Base-by-base conservation (phyloP, 768 basidiomycete genomes). In the Calocybe gangraenosa region DNA sequence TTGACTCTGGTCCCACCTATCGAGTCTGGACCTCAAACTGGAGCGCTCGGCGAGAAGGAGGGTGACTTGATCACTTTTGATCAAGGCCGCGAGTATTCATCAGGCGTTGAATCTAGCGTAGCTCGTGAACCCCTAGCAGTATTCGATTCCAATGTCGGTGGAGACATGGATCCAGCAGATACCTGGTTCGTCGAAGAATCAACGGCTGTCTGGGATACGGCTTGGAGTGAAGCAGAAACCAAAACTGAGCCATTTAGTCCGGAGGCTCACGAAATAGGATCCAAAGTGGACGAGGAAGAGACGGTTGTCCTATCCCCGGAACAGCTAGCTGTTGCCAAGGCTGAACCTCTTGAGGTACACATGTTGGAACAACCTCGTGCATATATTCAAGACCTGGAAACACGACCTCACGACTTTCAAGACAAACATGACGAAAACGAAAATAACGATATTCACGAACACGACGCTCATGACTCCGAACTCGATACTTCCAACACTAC, bases 161-260 rank as follows among this genome's bases (percentile, higher is more conserved):
- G 28, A 2, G 48, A 47, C 40, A 40, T 36, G 28, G 48, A 53
- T 19, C 50, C 56, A 36, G 49, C 46, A 17, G 52, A 52, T n/a
- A 46, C 48, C 13, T 58, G 54, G 52, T 55, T 58, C 21, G 33
- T 31, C 3, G 54, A 53, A 34, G 57, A 53, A 43, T 40, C 41
- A 7, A 55, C 50, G 14, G 44, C 48, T 8, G 52, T 56, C 7
- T 54, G 46, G 40, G 47, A 53, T 23, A 18, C 14, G 17, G 48
- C 32, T 17, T 49, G 51, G 51, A 40, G 18, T 17, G 34, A n/a
- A 3, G 41, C 50, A 14, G 42, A 48, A 28, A 28, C 25, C 6
- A 28, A 28, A 28, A 28, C 6, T 28, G 6, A 28, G 25, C 25
- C 25, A 11, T 6, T 28, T 28, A 11, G 11, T 28, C 6, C 5